phyloP scores from a whole-genome alignment of 306 rosid genomes.

The Trifolium dubium region DNA sequence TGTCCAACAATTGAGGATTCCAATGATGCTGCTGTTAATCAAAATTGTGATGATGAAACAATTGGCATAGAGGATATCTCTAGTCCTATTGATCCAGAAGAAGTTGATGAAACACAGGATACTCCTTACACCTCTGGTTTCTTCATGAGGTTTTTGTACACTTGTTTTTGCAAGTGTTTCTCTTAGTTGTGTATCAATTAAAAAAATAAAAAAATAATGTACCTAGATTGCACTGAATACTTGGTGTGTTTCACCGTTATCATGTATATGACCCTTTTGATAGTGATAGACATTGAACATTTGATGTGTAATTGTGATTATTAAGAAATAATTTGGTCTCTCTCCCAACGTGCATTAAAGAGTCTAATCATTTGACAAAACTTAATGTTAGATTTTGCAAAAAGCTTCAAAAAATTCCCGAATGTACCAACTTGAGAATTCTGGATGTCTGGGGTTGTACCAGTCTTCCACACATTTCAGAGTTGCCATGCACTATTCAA shows the following conservation, averaged over 20 bases:
- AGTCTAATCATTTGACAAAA: background rate
- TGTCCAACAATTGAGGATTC: background rate
- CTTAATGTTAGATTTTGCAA: background rate
- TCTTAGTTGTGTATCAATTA: background rate
- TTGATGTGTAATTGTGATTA: background rate
- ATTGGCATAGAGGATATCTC: no score
- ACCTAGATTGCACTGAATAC: background rate
- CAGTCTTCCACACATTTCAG: slow-evolving; percentile 15
- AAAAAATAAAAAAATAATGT: no score
- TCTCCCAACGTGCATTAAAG: slow-evolving; percentile 34
- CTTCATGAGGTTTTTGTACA: background rate
- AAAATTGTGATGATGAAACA: no score
- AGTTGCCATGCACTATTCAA: background rate
- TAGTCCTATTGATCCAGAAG: background rate
- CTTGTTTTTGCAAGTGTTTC: background rate
- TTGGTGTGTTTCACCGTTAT: no score
- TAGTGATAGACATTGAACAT: no score
- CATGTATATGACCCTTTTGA: no score
- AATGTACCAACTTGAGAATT: no score
- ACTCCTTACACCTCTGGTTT: background rate
- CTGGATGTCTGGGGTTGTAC: no score
- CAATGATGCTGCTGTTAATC: background rate
- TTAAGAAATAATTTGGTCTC: background rate
- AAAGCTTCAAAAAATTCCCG: no score
- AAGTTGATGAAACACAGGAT: background rate